A percentile compares a stretch with the other conserved stretches of the same genome.
These are phyloP conservation scores for Gyrodon lividus DNA, from an alignment of 768 basidiomycete genomes.

Conservation along the genomic window DNA sequence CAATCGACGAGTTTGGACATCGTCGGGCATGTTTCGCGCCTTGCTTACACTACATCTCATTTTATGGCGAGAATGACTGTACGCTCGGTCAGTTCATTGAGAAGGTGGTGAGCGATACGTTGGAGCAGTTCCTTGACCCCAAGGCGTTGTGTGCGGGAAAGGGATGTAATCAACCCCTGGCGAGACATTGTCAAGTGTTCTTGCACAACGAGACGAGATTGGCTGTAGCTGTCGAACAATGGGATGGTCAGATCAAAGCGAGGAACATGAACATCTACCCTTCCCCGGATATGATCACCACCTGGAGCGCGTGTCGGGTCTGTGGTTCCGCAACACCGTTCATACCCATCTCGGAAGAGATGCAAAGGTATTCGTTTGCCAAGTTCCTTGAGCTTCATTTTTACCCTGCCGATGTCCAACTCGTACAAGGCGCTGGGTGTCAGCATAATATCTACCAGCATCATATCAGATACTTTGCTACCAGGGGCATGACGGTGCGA, in stretches of 20 bases:
- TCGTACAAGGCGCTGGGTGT: conserved; percentile 87
- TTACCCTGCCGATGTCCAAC: conserved; percentile 83
- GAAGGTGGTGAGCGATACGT: conserved; percentile 63
- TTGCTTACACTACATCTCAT: conserved; percentile 67
- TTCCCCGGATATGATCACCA: conserved; percentile 77
- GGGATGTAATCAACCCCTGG: conserved; percentile 76
- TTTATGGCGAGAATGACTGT: conserved; percentile 90
- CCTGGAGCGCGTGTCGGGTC: conserved; percentile 85
- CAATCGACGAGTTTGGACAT: conserved; percentile 61
- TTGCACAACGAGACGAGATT: conserved; percentile 86
- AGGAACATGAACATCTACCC: conserved; percentile 50
- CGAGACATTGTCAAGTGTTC: conserved; percentile 86
- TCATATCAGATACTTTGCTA: conserved; percentile 89
- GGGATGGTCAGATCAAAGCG: conserved; percentile 74
- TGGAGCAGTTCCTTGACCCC: conserved; percentile 68
- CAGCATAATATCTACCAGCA: conserved; percentile 93
- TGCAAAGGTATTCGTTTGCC: conserved; percentile 91
- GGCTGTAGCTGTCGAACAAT: conserved; percentile 85
- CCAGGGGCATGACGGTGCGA: conserved; percentile 78
- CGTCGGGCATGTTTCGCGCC: conserved; percentile 82
- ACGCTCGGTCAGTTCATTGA: conserved; percentile 95
- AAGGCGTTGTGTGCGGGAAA: conserved; percentile 81
- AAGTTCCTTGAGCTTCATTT: conserved; percentile 96
- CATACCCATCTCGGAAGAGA: conserved; percentile 86
- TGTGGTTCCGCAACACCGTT: conserved; percentile 82